A percentile compares a stretch with the other conserved stretches of the same genome.
Evolutionary conservation across 805 yeast species (phyloP).

Genomic region (Saccharomycopsis oosterbeekiorum): DNA sequence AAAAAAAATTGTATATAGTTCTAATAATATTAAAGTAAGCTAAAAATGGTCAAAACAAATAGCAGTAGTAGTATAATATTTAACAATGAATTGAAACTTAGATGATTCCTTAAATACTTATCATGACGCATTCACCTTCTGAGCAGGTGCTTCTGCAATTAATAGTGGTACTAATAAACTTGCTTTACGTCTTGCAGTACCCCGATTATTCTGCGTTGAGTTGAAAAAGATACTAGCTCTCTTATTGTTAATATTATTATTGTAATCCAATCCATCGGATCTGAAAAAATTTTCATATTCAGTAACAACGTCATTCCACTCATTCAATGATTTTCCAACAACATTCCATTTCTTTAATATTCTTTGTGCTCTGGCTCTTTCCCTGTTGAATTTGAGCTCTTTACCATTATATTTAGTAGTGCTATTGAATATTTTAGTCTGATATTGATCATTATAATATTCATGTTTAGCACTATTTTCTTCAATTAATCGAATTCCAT

Average conservation of each 20-base stretch:
- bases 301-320: slow-evolving; percentile 37
- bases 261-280: slow-evolving; percentile 2
- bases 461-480: not conserved
- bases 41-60: not conserved
- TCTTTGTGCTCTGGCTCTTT: slow-evolving; percentile 3
- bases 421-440: not conserved
- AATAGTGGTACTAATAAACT: slow-evolving; percentile 25
- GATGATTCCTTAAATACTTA: not conserved
- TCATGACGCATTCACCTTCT: slow-evolving; percentile 17
- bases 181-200: slow-evolving; percentile 3
- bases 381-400: not conserved
- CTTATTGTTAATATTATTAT: slow-evolving; percentile 8
- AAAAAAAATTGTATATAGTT: not conserved
- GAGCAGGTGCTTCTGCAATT: slow-evolving; percentile 27
- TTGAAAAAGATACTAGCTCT: not conserved
- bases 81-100: not conserved
- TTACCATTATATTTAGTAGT: not conserved
- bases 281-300: slow-evolving; percentile 37
- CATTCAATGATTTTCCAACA: slow-evolving; percentile 42
- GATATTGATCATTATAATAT: not conserved
- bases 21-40: not conserved
- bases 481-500: not conserved
- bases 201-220: not conserved
- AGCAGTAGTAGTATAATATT: not conserved
- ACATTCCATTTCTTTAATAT: slow-evolving; percentile 23